Conservation (phyloP, 768 basidiomycete species). For the Rossbeevera mucosa region DNA sequence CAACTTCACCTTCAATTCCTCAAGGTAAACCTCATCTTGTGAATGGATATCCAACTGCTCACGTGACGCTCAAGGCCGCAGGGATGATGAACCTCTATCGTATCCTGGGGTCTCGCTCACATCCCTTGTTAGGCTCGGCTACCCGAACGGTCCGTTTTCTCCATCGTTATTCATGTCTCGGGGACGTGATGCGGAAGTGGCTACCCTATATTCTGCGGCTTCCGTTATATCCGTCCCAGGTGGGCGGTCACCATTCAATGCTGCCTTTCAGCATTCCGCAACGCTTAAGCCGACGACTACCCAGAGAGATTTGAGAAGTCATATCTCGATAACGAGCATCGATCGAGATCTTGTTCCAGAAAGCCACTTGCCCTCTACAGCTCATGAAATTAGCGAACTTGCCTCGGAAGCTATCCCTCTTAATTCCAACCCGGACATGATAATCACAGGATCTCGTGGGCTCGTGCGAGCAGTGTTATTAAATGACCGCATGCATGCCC, state of each 20-base stretch:
- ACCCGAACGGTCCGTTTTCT: slow-evolving; percentile 59
- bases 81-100: slow-evolving; percentile 26
- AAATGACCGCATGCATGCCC: slow-evolving; percentile 84
- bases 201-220: slow-evolving; percentile 83
- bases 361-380: slow-evolving; percentile 46
- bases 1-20: slow-evolving; percentile 5
- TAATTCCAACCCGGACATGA: slow-evolving; percentile 52
- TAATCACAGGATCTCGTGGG: slow-evolving; percentile 74
- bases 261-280: slow-evolving; percentile 31
- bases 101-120: slow-evolving; percentile 66
- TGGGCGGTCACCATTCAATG: slow-evolving; percentile 34
- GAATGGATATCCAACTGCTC: slow-evolving; percentile 1
- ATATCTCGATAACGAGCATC: slow-evolving; percentile 16
- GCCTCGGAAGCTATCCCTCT: slow-evolving; percentile 71
- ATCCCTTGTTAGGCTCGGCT: slow-evolving; percentile 63
- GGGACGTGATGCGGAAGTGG: slow-evolving; percentile 69
- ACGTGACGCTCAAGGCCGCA: slow-evolving; percentile 15
- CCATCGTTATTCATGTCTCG: slow-evolving; percentile 32
- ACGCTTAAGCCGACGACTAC: slow-evolving; percentile 26
- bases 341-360: slow-evolving; percentile 33
- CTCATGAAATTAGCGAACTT: slow-evolving; percentile 72
- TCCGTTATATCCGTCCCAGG: slow-evolving; percentile 68
- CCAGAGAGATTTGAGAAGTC: slow-evolving; percentile 17
- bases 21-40: slow-evolving; percentile 18
- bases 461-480: slow-evolving; percentile 77